Conservation (phyloP, 192 early-diverging fungal genomes). For the Backusella morwellensis region DNA sequence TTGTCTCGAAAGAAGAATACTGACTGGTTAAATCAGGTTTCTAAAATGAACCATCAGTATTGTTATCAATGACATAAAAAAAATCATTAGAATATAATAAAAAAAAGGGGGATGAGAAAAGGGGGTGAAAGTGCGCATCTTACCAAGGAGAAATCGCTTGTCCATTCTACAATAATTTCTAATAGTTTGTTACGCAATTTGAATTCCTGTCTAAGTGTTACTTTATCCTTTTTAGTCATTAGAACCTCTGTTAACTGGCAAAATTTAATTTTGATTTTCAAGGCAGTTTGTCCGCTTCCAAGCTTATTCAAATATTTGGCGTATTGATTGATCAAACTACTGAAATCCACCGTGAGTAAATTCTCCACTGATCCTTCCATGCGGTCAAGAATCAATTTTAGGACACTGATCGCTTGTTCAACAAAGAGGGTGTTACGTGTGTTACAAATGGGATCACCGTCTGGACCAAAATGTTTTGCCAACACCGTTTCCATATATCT, state of each 20-base stretch:
- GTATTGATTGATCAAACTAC: conserved; percentile 61
- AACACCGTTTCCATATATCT: conserved; percentile 59
- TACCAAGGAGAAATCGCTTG: conserved; percentile 66
- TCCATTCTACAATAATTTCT: conserved; percentile 77
- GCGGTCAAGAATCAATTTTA: conserved; percentile 73
- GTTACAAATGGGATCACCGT: conserved; percentile 48
- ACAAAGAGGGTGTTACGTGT: conserved; percentile 68
- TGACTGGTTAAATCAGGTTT: conserved; percentile 23
- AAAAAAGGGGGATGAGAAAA: neutral
- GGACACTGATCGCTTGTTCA: conserved; percentile 70
- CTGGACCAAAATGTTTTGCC: conserved; percentile 59
- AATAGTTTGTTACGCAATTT: conserved; percentile 68
- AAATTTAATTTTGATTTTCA: conserved; percentile 73
- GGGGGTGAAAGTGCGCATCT: neutral
- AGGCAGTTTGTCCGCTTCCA: conserved; percentile 46
- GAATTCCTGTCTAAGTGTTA: conserved; percentile 73
- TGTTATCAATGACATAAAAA: neutral
- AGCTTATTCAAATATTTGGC: conserved; percentile 72
- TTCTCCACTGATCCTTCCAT: conserved; percentile 56
- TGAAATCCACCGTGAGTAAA: conserved; percentile 68
- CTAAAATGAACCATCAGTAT: conserved; percentile 2
- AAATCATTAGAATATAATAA: neutral
- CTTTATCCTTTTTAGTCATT: conserved; percentile 70
- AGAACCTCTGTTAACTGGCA: conserved; percentile 75
- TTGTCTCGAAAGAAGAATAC: conserved; percentile 34